Conservation (phyloP, 2,329 filamentous ascomycete species). For the Venturia oleaginea region DNA sequence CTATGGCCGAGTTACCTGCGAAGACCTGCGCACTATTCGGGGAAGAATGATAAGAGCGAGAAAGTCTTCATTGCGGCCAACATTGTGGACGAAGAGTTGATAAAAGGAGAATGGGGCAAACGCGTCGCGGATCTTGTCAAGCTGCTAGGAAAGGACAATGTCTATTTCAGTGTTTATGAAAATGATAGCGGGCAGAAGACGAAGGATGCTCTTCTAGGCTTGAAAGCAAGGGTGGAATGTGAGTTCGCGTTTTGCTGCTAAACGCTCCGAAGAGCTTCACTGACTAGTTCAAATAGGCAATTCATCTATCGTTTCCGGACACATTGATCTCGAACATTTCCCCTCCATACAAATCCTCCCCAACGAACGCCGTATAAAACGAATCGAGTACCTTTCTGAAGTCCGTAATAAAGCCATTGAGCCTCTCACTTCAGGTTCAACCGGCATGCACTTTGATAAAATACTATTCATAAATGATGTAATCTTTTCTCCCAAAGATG, state of each 20-base stretch:
- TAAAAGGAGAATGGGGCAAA: slow-evolving; percentile 48
- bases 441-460: slow-evolving; percentile 49
- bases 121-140: slow-evolving; percentile 47
- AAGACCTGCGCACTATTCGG: slow-evolving; percentile 34
- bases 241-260: slow-evolving; percentile 19
- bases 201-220: slow-evolving; percentile 38
- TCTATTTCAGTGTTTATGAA: slow-evolving; percentile 56
- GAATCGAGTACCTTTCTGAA: slow-evolving; percentile 65
- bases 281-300: slow-evolving; percentile 1
- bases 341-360: slow-evolving; percentile 50
- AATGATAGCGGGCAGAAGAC: slow-evolving; percentile 50
- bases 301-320: slow-evolving; percentile 45
- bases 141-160: slow-evolving; percentile 48
- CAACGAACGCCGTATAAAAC: slow-evolving; percentile 53
- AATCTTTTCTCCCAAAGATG: slow-evolving; percentile 49
- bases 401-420: slow-evolving; percentile 61
- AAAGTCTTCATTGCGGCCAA: slow-evolving; percentile 56
- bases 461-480: slow-evolving; percentile 60
- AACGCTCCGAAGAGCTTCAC: neutral
- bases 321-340: slow-evolving; percentile 48
- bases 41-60: slow-evolving; percentile 40
- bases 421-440: slow-evolving; percentile 40
- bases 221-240: slow-evolving; percentile 37
- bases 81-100: slow-evolving; percentile 50
- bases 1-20: slow-evolving; percentile 38